phyloP scores from a whole-genome alignment of 2,329 filamentous ascomycete genomes.

The Knufia petricola region DNA sequence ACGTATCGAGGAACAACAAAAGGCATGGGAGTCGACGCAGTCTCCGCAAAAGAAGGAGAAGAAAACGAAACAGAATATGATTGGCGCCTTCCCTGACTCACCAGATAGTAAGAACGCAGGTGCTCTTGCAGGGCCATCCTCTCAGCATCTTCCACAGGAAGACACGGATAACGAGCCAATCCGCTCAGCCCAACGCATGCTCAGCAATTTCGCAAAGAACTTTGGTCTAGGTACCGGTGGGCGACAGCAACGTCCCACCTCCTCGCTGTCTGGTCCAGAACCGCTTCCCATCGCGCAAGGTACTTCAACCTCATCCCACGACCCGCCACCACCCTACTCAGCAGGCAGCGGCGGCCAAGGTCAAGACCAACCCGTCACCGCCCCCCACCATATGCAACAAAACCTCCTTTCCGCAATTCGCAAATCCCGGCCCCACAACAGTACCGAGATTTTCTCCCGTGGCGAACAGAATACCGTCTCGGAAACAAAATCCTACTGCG shows the following conservation, averaged over 20 bases:
- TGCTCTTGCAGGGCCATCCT: slow-evolving; percentile 24
- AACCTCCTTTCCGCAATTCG: slow-evolving; percentile 65
- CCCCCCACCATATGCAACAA: slow-evolving; percentile 35
- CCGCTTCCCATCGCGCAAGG: slow-evolving; percentile 3
- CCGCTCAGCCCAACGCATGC: slow-evolving; percentile 46
- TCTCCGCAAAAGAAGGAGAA: slow-evolving; percentile 27
- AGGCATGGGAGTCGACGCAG: slow-evolving; percentile 37
- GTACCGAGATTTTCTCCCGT: slow-evolving; percentile 60
- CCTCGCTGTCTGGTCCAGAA: slow-evolving; percentile 11
- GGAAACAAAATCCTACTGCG: slow-evolving; percentile 79
- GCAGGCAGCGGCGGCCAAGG: slow-evolving; percentile 20
- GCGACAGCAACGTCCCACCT: slow-evolving; percentile 12
- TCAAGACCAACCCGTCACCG: slow-evolving; percentile 27
- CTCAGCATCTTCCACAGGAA: slow-evolving; percentile 3
- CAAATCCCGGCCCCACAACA: slow-evolving; percentile 67
- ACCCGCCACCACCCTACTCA: slow-evolving; percentile 34
- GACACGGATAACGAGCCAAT: slow-evolving; percentile 22
- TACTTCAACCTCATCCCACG: slow-evolving; percentile 10
- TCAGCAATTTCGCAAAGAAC: slow-evolving; percentile 58
- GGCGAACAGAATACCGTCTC: slow-evolving; percentile 64
- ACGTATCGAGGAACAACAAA: slow-evolving; percentile 53
- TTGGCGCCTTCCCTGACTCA: slow-evolving; percentile 62
- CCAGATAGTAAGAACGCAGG: slow-evolving; percentile 30
- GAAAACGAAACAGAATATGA: slow-evolving; percentile 45
- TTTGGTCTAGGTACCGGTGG: slow-evolving; percentile 49